These are phyloP conservation scores for Blastobotrys serpentis DNA, from an alignment of 1,139 yeast species.

Conservation along the genomic window DNA sequence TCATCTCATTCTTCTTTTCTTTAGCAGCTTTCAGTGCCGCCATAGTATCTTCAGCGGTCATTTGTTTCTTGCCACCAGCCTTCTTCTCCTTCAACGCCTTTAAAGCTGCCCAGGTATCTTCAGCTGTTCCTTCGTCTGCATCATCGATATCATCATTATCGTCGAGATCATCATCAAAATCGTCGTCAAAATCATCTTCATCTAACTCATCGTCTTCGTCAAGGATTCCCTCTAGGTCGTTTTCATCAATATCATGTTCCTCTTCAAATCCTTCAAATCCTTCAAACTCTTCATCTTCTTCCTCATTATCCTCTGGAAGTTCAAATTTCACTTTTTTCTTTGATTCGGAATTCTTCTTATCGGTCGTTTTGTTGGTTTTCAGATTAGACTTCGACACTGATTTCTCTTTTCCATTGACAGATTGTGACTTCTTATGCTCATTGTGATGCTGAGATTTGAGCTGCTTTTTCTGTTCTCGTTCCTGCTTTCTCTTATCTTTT, in stretches of 20 bases:
- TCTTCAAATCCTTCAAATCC: constrained; percentile 24
- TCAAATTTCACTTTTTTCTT: constrained; percentile 22
- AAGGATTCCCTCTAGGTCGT: constrained; percentile 26
- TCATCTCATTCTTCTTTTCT: constrained; percentile 22
- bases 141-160: constrained; percentile 23
- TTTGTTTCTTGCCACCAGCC: constrained; percentile 17
- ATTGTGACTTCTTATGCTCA: constrained; percentile 11
- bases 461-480: constrained; percentile 47
- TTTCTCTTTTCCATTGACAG: constrained; percentile 12
- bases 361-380: constrained; percentile 11
- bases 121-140: constrained; percentile 34
- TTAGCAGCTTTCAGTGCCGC: constrained; percentile 28
- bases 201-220: constrained; percentile 32
- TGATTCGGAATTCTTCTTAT: constrained; percentile 13
- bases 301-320: constrained; percentile 15
- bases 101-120: constrained; percentile 47
- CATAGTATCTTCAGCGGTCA: constrained; percentile 24
- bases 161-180: constrained; percentile 22
- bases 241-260: constrained; percentile 33
- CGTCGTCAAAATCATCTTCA: constrained; percentile 27
- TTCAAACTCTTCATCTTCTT: constrained; percentile 26
- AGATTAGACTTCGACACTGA: constrained; percentile 22
- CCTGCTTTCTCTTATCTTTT: constrained; percentile 59
- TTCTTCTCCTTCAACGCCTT: constrained; percentile 42
- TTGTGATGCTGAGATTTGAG: constrained; percentile 2